phyloP scores from a whole-genome alignment of 2,329 filamentous ascomycete species.

The Paecilomyces sp. region DNA sequence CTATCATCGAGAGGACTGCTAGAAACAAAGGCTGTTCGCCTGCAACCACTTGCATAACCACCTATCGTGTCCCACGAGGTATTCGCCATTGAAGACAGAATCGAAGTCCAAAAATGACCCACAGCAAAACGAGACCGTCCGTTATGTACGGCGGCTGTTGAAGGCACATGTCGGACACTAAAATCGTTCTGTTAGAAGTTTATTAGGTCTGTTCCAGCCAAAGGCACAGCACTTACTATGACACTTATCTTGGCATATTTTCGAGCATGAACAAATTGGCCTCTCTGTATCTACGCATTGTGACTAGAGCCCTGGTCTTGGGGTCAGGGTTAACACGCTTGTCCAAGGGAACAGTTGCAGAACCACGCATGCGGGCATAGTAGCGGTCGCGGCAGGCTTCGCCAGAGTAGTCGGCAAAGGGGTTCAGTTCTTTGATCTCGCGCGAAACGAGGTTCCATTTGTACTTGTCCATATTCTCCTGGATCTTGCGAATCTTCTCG shows the following conservation, averaged over 20 bases:
- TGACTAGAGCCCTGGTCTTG: neutral
- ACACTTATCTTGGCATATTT: neutral
- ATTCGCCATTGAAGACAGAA: neutral
- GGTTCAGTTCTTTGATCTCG: constrained; percentile 33
- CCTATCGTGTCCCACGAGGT: neutral
- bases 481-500: constrained; percentile 25
- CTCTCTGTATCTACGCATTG: neutral
- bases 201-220: neutral
- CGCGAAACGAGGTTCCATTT: constrained; percentile 39
- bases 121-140: neutral
- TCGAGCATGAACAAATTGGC: neutral
- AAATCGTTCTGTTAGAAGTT: neutral
- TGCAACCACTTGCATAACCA: neutral
- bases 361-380: constrained; percentile 33
- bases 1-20: neutral
- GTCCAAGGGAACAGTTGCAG: constrained; percentile 38
- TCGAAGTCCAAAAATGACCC: neutral
- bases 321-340: constrained; percentile 11
- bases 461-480: constrained; percentile 30
- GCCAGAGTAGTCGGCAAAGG: constrained; percentile 36
- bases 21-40: neutral
- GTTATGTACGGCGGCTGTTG: neutral
- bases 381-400: constrained; percentile 41
- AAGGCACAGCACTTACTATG: neutral
- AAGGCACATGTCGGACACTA: neutral